phyloP scores from a whole-genome alignment of 345 rosid species.

The Populus nigra region DNA sequence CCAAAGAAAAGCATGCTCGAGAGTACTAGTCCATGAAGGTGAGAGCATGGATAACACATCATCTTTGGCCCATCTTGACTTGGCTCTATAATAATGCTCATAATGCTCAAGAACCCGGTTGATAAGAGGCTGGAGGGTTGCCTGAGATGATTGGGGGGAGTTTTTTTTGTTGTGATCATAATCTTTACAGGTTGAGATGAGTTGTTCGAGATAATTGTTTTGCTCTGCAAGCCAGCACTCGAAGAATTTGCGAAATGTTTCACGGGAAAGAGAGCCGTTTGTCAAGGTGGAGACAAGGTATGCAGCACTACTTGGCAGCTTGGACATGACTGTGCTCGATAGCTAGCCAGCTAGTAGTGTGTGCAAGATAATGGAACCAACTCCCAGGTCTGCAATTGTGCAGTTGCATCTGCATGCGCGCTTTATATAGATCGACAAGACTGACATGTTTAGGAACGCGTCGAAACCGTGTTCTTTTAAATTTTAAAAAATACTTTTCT shows the following conservation, averaged over 20 bases:
- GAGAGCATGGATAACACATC: slow-evolving; percentile 35
- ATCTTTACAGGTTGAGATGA: slow-evolving; percentile 27
- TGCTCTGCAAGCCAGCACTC: slow-evolving; percentile 45
- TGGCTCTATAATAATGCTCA: slow-evolving; percentile 39
- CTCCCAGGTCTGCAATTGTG: too few relatives aligned
- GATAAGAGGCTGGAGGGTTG: slow-evolving; percentile 14
- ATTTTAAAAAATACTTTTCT: too few relatives aligned
- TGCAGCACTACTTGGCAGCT: background rate
- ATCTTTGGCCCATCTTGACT: slow-evolving; percentile 31
- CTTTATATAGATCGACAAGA: too few relatives aligned
- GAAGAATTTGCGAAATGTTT: slow-evolving; percentile 39
- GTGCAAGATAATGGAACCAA: too few relatives aligned
- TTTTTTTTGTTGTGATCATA: background rate
- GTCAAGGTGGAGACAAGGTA: too few relatives aligned
- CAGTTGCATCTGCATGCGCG: too few relatives aligned
- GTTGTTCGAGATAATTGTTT: slow-evolving; percentile 31
- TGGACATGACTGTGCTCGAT: background rate
- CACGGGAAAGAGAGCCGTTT: background rate
- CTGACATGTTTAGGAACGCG: too few relatives aligned
- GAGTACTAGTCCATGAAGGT: slow-evolving; percentile 44
- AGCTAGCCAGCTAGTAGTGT: too few relatives aligned
- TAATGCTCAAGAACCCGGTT: slow-evolving; percentile 39
- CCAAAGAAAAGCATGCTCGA: slow-evolving; percentile 53
- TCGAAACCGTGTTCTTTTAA: too few relatives aligned
- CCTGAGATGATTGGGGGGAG: background rate